phyloP scores from a whole-genome alignment of 495 filamentous ascomycete species.

The Podospora fimiseda region DNA sequence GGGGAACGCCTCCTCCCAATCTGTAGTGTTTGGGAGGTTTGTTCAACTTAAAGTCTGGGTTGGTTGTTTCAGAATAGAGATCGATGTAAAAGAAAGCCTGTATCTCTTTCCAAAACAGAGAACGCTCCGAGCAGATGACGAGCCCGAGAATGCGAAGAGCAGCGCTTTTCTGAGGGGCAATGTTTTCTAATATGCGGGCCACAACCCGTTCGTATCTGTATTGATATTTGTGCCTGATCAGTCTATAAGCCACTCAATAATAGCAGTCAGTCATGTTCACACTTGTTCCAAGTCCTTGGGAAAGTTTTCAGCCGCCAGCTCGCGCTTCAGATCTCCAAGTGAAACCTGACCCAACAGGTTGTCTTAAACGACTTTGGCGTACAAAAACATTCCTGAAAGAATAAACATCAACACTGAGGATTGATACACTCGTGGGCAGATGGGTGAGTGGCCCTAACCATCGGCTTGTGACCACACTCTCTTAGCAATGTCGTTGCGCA shows the following conservation, averaged over 20 bases:
- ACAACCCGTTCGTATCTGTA: conserved; percentile 5
- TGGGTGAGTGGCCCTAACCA: not conserved
- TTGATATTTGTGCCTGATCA: no score
- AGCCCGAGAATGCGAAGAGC: not conserved
- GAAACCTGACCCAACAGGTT: not conserved
- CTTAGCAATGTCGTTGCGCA: not conserved
- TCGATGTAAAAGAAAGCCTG: conserved; percentile 2
- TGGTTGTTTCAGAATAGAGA: not conserved
- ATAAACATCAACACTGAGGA: not conserved
- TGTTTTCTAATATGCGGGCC: not conserved
- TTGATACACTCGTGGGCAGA: no score
- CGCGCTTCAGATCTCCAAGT: not conserved
- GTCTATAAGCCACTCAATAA: no score
- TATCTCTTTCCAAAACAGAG: conserved; percentile 6
- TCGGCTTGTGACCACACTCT: not conserved
- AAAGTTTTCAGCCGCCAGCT: not conserved
- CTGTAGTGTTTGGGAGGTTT: not conserved
- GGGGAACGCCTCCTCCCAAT: not conserved
- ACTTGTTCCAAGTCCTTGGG: not conserved
- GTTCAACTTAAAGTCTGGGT: not conserved
- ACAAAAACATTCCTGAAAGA: conserved; percentile 5
- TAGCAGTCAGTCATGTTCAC: not conserved
- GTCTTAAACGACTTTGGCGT: conserved; percentile 1
- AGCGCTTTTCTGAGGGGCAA: not conserved
- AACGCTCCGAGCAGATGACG: not conserved